Conservation (phyloP, 1,139 yeast species). For the Yamadazyma friedrichii region DNA sequence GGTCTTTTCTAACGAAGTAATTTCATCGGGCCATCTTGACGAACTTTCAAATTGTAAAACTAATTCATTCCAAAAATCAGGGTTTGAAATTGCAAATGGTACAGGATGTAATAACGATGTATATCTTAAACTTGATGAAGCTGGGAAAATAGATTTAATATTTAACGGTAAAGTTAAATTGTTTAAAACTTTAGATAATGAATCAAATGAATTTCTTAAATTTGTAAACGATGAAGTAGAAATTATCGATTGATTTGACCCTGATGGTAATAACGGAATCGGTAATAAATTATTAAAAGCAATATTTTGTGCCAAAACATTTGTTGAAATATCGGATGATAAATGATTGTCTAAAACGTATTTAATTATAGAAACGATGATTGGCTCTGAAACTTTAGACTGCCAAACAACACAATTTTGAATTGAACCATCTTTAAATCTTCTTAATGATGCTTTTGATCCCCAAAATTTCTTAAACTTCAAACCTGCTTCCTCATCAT, state of each 20-base stretch:
- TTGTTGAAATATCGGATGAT: conserved; percentile 42
- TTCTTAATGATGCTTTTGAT: conserved; percentile 73
- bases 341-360: conserved; percentile 66
- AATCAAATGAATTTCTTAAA: conserved; percentile 65
- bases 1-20: conserved; percentile 79
- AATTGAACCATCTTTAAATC: conserved; percentile 88
- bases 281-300: conserved; percentile 56
- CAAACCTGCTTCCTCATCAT: conserved; percentile 54
- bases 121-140: conserved; percentile 69
- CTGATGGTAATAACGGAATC: conserved; percentile 56
- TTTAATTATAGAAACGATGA: conserved; percentile 64
- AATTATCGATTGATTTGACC: conserved; percentile 51
- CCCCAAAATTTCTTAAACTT: conserved; percentile 92
- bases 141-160: conserved; percentile 69
- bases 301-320: conserved; percentile 39
- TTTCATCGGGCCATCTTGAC: conserved; percentile 94
- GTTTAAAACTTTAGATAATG: conserved; percentile 52
- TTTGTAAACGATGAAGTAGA: conserved; percentile 53
- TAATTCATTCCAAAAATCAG: conserved; percentile 79
- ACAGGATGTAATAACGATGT: conserved; percentile 77
- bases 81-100: conserved; percentile 74
- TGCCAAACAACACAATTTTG: conserved; percentile 90
- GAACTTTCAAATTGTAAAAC: conserved; percentile 87
- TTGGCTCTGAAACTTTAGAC: conserved; percentile 56
- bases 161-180: conserved; percentile 67